Evolutionary conservation across 257 asterid species (phyloP), one percentile per base, ranked within the genome.

Genomic region (Nyctanthes arbortristis): DNA sequence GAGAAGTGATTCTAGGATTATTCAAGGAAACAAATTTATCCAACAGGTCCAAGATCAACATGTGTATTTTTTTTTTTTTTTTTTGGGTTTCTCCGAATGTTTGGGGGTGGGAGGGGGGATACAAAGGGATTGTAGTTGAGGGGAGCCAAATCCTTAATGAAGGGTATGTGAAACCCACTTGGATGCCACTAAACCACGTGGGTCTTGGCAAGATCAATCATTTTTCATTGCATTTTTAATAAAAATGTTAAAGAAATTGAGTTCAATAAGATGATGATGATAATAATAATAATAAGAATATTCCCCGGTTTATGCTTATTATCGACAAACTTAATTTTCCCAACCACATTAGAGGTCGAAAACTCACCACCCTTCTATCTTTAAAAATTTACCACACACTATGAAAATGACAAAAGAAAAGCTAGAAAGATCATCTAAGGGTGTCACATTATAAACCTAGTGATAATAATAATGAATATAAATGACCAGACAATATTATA

Each of bases 401-500:
- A 40, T 9, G 28, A 18, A 58, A 43, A n/a, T n/a, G 22, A 66
- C 39, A 22, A 28, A 45, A 66, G 7, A 36, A 4, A 66, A 33
- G 30, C 57, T 18, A 10, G 14, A n/a, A n/a, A n/a, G n/a, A n/a
- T 9, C 63, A 31, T 11, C 27, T 56, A 49, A 47, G 63, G 29
- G 20, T 43, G 62, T n/a, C n/a, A n/a, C n/a, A n/a, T 29, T 34
- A 20, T 52, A 63, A 49, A n/a, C n/a, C n/a, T 33, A 47, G 56
- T 27, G n/a, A n/a, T n/a, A n/a, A n/a, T n/a, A 31, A 67, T 35
- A 12, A 64, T 49, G 49, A 8, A 52, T 29, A 63, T 27, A 58
- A 34, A 45, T 58, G 49, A 34, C 40, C 49, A 64, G 60, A 63
- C 68, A 79, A 47, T 66, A 45, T 56, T 25, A 65, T 68, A 64